Conservation (phyloP, 208 protist species). For the Crithidia expoeki region DNA sequence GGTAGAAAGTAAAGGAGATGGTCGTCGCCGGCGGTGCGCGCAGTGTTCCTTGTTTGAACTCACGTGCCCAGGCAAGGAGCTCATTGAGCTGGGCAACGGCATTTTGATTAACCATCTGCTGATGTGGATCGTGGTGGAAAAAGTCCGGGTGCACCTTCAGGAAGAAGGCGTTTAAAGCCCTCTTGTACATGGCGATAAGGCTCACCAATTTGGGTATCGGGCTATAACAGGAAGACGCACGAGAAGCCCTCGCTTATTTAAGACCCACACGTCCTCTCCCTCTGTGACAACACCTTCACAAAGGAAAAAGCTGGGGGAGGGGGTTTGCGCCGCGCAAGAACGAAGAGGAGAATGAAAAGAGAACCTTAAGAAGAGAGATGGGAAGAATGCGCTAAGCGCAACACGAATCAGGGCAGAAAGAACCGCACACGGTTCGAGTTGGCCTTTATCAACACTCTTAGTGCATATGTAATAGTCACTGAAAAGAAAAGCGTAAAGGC, state of each 20-base stretch:
- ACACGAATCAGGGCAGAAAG: too few relatives aligned
- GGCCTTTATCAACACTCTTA: too few relatives aligned
- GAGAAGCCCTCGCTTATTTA: not conserved
- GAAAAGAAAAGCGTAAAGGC: conserved; percentile 23
- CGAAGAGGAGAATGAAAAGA: conserved; percentile 13
- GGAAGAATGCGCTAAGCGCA: too few relatives aligned
- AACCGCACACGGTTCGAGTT: too few relatives aligned
- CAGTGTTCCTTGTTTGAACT: conserved; percentile 80
- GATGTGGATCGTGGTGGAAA: conserved; percentile 79
- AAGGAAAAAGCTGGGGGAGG: not conserved
- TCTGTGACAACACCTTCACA: too few relatives aligned
- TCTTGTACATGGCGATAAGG: conserved; percentile 92
- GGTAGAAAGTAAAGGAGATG: conserved; percentile 87
- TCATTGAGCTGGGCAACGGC: conserved; percentile 92
- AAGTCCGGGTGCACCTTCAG: conserved; percentile 94
- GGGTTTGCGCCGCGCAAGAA: not conserved
- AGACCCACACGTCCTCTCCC: too few relatives aligned
- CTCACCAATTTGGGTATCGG: too few relatives aligned
- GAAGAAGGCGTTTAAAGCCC: conserved; percentile 90
- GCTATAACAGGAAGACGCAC: too few relatives aligned
- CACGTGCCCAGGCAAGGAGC: conserved; percentile 87
- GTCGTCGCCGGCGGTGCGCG: conserved; percentile 73
- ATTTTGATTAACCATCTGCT: conserved; percentile 84
- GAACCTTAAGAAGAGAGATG: conserved; percentile 10
- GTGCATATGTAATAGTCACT: conserved; percentile 10